These are phyloP conservation scores for Clavispora carvajalis DNA, from an alignment of 805 yeast genomes.

Conservation along the genomic window DNA sequence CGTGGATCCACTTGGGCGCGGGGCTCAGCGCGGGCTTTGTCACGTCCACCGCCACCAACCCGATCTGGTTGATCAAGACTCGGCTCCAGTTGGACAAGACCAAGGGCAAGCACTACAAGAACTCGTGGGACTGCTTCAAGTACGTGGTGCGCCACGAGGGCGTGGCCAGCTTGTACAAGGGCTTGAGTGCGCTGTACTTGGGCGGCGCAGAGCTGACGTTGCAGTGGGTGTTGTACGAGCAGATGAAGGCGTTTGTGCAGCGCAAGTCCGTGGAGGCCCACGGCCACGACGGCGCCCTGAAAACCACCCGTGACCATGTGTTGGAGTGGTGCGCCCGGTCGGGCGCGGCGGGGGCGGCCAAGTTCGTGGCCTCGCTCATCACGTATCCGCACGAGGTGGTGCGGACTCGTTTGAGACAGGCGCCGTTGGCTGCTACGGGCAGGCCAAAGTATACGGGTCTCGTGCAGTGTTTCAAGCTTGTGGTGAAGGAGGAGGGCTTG, in stretches of 20 bases:
- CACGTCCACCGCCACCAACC: slow-evolving; percentile 94
- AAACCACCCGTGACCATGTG: slow-evolving; percentile 53
- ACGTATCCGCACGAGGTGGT: slow-evolving; percentile 98
- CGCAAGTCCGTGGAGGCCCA: slow-evolving; percentile 40
- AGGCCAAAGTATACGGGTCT: slow-evolving; percentile 85
- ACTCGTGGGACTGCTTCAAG: slow-evolving; percentile 77
- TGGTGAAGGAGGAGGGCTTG: slow-evolving; percentile 90
- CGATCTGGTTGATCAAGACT: slow-evolving; percentile 96
- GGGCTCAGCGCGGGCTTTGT: slow-evolving; percentile 92
- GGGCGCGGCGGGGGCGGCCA: slow-evolving; percentile 97
- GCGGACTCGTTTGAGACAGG: slow-evolving; percentile 91
- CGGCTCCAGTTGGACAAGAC: slow-evolving; percentile 87
- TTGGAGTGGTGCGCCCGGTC: slow-evolving; percentile 93
- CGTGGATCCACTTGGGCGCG: slow-evolving; percentile 79
- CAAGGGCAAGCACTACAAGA: slow-evolving; percentile 60
- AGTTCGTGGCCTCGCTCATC: slow-evolving; percentile 83
- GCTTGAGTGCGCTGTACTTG: slow-evolving; percentile 89
- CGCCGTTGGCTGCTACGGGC: slow-evolving; percentile 71
- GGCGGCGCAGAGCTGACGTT: slow-evolving; percentile 91
- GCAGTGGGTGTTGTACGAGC: slow-evolving; percentile 96
- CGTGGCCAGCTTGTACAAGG: slow-evolving; percentile 71
- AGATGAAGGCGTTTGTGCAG: slow-evolving; percentile 71
- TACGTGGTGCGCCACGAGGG: slow-evolving; percentile 77
- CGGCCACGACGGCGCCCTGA: slow-evolving; percentile 23
- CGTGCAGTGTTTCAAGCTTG: slow-evolving; percentile 76